These are phyloP conservation scores for Pseudogymnoascus sp. DNA, from an alignment of 2,329 filamentous ascomycete species.

Conservation along the genomic window DNA sequence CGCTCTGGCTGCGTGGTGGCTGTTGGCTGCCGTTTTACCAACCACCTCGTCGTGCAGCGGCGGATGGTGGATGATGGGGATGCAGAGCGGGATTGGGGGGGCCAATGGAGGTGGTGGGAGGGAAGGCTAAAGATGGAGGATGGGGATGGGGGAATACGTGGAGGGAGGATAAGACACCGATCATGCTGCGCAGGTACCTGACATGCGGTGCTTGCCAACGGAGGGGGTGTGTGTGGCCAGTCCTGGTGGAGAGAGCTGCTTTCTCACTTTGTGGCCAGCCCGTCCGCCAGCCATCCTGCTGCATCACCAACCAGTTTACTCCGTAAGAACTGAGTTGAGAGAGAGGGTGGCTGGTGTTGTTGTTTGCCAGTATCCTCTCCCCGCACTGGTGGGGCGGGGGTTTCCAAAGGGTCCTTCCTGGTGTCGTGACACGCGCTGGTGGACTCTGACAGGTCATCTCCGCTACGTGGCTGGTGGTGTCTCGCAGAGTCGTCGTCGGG, in stretches of 20 bases:
- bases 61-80: background rate
- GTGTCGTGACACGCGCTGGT: conserved; percentile 4
- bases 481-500: background rate
- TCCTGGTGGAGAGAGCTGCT: too few species aligned
- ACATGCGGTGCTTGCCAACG: background rate
- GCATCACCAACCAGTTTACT: background rate
- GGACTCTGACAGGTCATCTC: background rate
- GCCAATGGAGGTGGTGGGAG: background rate
- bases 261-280: background rate
- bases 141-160: background rate
- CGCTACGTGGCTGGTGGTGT: conserved; percentile 1
- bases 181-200: conserved; percentile 1
- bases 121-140: background rate
- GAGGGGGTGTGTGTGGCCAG: background rate
- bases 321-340: background rate
- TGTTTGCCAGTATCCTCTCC: background rate
- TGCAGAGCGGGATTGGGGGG: background rate
- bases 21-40: background rate
- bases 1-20: background rate
- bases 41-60: background rate
- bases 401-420: background rate
- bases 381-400: background rate
- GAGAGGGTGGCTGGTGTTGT: background rate
- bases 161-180: conserved; percentile 5
- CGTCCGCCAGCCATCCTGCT: background rate